phyloP scores from a whole-genome alignment of 768 basidiomycete genomes.

The Neoboletus brunneissimus region DNA sequence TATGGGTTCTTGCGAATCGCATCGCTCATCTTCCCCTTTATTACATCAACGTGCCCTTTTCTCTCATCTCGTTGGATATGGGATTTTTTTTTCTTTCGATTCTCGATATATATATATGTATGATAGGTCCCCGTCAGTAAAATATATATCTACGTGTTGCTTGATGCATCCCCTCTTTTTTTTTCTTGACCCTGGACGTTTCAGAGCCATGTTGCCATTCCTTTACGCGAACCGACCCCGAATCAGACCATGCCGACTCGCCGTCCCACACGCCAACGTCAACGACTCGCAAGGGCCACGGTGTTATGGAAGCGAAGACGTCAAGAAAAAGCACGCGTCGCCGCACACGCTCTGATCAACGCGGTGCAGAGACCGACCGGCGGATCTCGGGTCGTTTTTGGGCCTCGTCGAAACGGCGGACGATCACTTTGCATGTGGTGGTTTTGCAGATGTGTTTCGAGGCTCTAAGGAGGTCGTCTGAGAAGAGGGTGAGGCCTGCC shows the following conservation, averaged over 20 bases:
- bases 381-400: constrained; percentile 60
- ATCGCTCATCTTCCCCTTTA: too few species aligned
- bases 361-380: constrained; percentile 48
- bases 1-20: neutral
- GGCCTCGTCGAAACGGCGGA: constrained; percentile 89
- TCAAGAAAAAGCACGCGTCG: too few species aligned
- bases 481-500: constrained; percentile 85
- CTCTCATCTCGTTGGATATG: constrained; percentile 1
- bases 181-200: neutral
- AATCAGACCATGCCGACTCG: neutral
- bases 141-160: constrained; percentile 23
- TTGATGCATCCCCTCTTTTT: constrained; percentile 21
- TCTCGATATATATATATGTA: constrained; percentile 18
- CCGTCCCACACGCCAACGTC: neutral
- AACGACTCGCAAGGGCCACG: too few species aligned
- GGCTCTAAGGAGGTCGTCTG: constrained; percentile 71
- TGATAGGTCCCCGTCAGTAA: constrained; percentile 17
- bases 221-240: neutral
- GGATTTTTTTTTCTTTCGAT: constrained; percentile 3
- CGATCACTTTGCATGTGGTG: constrained; percentile 83
- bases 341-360: too few species aligned
- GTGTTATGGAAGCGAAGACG: neutral
- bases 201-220: neutral
- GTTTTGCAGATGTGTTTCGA: constrained; percentile 88
- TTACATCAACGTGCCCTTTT: too few species aligned